Evolutionary conservation across 2,329 filamentous ascomycete species (phyloP).

Genomic region (Fusarium xylarioides): DNA sequence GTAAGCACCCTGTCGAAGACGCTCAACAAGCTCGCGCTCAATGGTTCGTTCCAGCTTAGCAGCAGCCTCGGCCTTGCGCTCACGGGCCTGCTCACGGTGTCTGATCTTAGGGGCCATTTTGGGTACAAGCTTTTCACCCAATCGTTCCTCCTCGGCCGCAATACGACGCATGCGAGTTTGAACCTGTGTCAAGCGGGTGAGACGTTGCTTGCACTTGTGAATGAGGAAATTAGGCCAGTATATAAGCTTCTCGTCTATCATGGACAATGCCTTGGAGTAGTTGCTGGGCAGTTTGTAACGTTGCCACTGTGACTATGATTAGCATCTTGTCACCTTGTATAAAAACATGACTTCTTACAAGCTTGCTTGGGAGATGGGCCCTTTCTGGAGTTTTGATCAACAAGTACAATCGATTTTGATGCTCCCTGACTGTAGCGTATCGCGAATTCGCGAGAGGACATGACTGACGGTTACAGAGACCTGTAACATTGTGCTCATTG

Average conservation of each 20-base stretch:
- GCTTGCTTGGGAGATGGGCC: not conserved
- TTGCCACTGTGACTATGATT: not conserved
- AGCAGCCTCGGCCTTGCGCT: constrained; percentile 79
- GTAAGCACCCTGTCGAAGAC: constrained; percentile 90
- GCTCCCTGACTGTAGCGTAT: not conserved
- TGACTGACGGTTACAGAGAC: constrained; percentile 85
- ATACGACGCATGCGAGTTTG: constrained; percentile 81
- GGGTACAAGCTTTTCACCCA: constrained; percentile 88
- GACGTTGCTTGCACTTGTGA: constrained; percentile 95
- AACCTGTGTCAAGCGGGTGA: constrained; percentile 92
- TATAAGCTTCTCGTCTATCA: constrained; percentile 58
- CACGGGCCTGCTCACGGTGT: constrained; percentile 77
- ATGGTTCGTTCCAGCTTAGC: constrained; percentile 97
- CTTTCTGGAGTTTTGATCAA: not conserved
- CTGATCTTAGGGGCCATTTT: constrained; percentile 91
- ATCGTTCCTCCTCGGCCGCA: constrained; percentile 85
- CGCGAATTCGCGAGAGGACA: constrained; percentile 87
- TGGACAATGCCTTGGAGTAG: constrained; percentile 81
- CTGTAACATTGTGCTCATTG: constrained; percentile 89
- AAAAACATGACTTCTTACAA: not conserved
- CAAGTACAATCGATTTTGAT: not conserved
- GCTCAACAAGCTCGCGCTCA: constrained; percentile 92
- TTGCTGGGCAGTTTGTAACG: constrained; percentile 73
- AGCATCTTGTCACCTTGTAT: not conserved
- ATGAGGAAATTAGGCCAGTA: constrained; percentile 96